A percentile compares a stretch with the other conserved stretches of the same genome.
Evolutionary conservation across 2,329 filamentous ascomycete genomes (phyloP).

Genomic region (Fusarium sp.): DNA sequence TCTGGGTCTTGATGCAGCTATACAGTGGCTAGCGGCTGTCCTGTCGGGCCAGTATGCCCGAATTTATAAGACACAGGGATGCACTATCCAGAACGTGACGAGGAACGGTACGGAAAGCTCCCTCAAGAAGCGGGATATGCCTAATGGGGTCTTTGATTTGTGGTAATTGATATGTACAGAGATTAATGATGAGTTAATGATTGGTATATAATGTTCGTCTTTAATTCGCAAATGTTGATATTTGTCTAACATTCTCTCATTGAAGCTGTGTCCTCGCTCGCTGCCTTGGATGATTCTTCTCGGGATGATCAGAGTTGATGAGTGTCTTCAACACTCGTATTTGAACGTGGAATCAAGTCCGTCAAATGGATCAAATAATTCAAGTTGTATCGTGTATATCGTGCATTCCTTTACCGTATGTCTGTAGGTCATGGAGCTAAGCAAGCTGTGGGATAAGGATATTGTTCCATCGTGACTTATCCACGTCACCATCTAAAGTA

Average conservation of each 20-base stretch:
- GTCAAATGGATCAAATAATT: no score
- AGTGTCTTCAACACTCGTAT: no score
- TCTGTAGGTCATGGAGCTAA: no score
- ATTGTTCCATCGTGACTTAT: no score
- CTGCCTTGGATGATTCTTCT: no score
- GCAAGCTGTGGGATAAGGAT: no score
- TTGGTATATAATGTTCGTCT: neutral
- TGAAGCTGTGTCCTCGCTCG: no score
- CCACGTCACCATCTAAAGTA: neutral
- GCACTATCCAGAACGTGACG: slow-evolving; percentile 43
- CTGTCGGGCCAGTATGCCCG: slow-evolving; percentile 29
- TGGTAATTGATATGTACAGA: slow-evolving; percentile 11
- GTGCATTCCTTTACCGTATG: no score
- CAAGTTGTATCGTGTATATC: no score
- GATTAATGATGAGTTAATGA: neutral
- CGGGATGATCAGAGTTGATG: no score
- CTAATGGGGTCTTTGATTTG: slow-evolving; percentile 27
- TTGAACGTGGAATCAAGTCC: no score
- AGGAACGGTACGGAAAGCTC: slow-evolving; percentile 30
- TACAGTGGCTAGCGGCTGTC: slow-evolving; percentile 36
- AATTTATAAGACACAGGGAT: slow-evolving; percentile 33
- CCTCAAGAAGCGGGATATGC: slow-evolving; percentile 21
- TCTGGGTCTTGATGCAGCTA: slow-evolving; percentile 14
- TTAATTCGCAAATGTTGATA: neutral
- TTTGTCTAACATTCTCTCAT: neutral